Evolutionary conservation across 345 rosid genomes (phyloP).

Genomic region (Garcia nutans): DNA sequence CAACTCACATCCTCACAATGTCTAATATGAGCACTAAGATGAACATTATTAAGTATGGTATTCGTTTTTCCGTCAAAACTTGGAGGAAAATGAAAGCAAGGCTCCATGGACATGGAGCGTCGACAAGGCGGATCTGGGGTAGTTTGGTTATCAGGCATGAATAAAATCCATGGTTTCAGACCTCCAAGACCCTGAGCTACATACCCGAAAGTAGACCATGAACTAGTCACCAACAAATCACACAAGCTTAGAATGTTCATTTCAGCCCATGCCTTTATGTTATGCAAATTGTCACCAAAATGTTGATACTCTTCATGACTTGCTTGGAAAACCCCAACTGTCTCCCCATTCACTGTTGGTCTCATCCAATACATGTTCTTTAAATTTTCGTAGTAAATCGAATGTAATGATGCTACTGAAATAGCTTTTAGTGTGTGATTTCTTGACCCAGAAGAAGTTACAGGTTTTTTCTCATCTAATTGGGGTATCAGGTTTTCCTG

Average conservation of each 20-base stretch:
- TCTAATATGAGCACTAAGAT: neutral
- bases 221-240: slow-evolving; percentile 22
- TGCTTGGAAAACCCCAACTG: slow-evolving; percentile 20
- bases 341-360: slow-evolving; percentile 24
- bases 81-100: slow-evolving; percentile 31
- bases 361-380: slow-evolving; percentile 15
- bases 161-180: slow-evolving; percentile 24
- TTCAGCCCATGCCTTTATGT: slow-evolving; percentile 30
- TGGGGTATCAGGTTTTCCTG: slow-evolving; percentile 16
- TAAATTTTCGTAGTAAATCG: slow-evolving; percentile 14
- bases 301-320: slow-evolving; percentile 28
- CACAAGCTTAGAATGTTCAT: slow-evolving; percentile 19
- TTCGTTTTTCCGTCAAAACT: neutral
- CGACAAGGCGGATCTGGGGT: slow-evolving; percentile 18
- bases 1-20: slow-evolving; percentile 22
- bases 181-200: slow-evolving; percentile 30
- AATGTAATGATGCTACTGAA: slow-evolving; percentile 13
- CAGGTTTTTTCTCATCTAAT: neutral
- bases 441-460: neutral
- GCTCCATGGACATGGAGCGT: slow-evolving; percentile 24
- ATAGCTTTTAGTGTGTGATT: slow-evolving; percentile 18
- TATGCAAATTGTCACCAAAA: slow-evolving; percentile 19
- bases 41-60: neutral
- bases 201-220: slow-evolving; percentile 30
- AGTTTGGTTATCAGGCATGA: neutral